phyloP scores from a whole-genome alignment of 2,329 filamentous ascomycete genomes.

The Colletotrichum sp. region DNA sequence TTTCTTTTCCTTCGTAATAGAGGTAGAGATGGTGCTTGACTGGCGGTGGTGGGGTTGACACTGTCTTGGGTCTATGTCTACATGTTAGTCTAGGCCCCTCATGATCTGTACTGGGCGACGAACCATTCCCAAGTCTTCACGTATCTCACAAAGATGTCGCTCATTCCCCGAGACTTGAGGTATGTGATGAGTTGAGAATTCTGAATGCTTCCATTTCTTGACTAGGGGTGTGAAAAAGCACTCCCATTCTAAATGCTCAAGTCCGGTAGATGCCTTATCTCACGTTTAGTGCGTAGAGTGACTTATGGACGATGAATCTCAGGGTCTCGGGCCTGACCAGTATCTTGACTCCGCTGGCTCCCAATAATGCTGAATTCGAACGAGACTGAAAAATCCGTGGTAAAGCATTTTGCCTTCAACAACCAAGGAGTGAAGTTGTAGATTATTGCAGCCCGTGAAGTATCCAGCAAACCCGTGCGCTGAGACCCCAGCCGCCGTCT shows the following conservation, averaged over 20 bases:
- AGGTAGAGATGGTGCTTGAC: too few species aligned
- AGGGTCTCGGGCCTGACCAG: not conserved
- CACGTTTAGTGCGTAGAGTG: not conserved
- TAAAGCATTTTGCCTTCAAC: not conserved
- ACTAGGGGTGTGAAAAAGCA: not conserved
- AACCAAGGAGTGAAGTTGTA: not conserved
- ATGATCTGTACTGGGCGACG: not conserved
- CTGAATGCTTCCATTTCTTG: not conserved
- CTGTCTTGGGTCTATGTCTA: not conserved
- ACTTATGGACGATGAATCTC: not conserved
- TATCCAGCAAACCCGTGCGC: not conserved
- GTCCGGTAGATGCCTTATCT: not conserved
- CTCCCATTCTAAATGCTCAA: not conserved
- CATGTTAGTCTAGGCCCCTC: not conserved
- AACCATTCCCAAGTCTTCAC: not conserved
- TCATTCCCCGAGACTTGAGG: not conserved
- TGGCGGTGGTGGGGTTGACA: too few species aligned
- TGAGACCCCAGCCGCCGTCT: not conserved
- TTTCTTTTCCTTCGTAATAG: too few species aligned
- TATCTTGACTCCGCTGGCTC: not conserved
- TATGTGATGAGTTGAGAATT: not conserved
- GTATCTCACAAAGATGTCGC: not conserved
- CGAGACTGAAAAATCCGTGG: not conserved
- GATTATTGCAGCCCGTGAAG: not conserved
- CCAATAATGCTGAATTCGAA: accelerated